Base-by-base conservation (phyloP, 2,329 filamentous ascomycete species). In the Xylaria sp. region DNA sequence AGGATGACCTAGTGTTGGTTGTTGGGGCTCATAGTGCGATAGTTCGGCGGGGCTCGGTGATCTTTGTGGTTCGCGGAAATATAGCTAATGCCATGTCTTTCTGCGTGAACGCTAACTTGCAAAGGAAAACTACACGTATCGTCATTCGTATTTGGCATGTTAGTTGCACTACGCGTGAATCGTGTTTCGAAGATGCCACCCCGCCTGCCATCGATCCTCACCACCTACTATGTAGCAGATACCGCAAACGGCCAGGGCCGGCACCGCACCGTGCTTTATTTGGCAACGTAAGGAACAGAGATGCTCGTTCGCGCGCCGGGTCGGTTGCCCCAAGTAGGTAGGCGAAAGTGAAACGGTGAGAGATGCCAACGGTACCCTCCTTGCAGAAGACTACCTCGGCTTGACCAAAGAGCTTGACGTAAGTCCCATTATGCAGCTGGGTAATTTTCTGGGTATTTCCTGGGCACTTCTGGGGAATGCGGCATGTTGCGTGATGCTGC, bases 281-380 rank as follows among this genome's bases (percentile, higher is more conserved):
- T n/a, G 62, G 54, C n/a, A 58, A 20, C 44, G 20, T 37, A 41
- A 37, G 20, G 56, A 37, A 46, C 15, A 34, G 37, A 15, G 15
- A 25, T 28, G 51, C 52, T 20, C 48, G 51, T 57, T 20, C 48
- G 25, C 37, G 50, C 37, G 57, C 55, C 46, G 32, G 39, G 28
- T 66, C 13, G 34, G 63, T 54, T 59, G 46, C 20, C 54, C 52
- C 20, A 41, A 23, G 34, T 58, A 41, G 37, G 34, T 54, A 34
- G 37, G 62, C 41, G 44, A 37, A 61, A 48, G 25, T 57, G 62
- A 65, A 68, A 68, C 66, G 66, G 44, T 34, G 62, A 32, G 37
- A 50, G 23, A 59, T 50, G n/a, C 37, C 23, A 32, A 44, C n/a
- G 34, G 37, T 28, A 28, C 37, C 28, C 58, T 61, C 46, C 44